These are phyloP conservation scores for Penicillium roqueforti DNA, from an alignment of 495 filamentous ascomycete genomes.

Conservation along the genomic window DNA sequence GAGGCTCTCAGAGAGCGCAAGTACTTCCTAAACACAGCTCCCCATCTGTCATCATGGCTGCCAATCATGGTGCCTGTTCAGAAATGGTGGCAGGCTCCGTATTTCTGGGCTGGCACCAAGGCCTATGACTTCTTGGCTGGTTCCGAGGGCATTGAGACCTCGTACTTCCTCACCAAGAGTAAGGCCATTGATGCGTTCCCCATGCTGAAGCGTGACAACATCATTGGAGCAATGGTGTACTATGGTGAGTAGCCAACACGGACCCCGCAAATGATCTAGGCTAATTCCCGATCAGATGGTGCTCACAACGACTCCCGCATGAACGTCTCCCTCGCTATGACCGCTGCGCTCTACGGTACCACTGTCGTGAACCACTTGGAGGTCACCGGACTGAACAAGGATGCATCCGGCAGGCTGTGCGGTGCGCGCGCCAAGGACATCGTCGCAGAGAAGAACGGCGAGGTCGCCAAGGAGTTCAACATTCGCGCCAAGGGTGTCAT, in stretches of 20 bases:
- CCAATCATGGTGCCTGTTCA: constrained; percentile 97
- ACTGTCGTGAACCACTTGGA: constrained; percentile 93
- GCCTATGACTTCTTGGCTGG: constrained; percentile 92
- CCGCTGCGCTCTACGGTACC: constrained; percentile 85
- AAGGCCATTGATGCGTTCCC: constrained; percentile 95
- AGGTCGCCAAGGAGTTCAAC: constrained; percentile 56
- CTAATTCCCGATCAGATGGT: constrained; percentile 55
- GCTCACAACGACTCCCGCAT: constrained; percentile 98
- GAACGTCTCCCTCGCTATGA: constrained; percentile 96
- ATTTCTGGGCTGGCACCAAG: constrained; percentile 97
- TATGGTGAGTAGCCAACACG: constrained; percentile 56
- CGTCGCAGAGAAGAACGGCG: constrained; percentile 55
- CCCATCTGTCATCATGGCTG: constrained; percentile 90
- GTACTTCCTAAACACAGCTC: constrained; percentile 93
- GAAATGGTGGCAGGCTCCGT: constrained; percentile 96
- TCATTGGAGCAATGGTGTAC: constrained; percentile 91
- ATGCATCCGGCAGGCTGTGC: constrained; percentile 69
- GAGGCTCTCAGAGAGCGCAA: constrained; percentile 95
- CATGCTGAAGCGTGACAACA: constrained; percentile 85
- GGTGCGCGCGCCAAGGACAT: constrained; percentile 78
- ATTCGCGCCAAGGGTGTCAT: constrained; percentile 88
- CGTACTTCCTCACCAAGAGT: constrained; percentile 91
- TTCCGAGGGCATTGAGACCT: constrained; percentile 93
- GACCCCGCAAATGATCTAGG: background rate
- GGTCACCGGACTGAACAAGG: constrained; percentile 79